These are phyloP conservation scores for Boletus rubroflammeus DNA, from an alignment of 768 basidiomycete genomes.

Conservation along the genomic window DNA sequence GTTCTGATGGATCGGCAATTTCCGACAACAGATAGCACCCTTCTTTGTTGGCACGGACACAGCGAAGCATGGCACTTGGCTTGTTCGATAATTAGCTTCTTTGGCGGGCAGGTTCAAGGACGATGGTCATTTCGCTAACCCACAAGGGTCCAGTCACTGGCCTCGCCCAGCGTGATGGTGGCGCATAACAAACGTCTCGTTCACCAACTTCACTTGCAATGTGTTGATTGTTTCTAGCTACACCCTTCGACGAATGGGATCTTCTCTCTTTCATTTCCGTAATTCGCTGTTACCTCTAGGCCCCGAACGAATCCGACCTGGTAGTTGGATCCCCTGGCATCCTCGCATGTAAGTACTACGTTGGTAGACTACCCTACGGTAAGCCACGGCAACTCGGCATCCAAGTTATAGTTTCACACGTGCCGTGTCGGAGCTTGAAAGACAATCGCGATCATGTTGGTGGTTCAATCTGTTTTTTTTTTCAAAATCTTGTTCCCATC, in stretches of 20 bases:
- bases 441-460: slow-evolving; percentile 24
- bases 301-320: background rate
- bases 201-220: background rate
- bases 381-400: slow-evolving; percentile 19
- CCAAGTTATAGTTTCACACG: slow-evolving; percentile 5
- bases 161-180: background rate
- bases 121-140: background rate
- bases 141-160: background rate
- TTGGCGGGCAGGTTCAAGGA: background rate
- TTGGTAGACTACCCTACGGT: background rate
- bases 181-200: background rate
- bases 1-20: slow-evolving; percentile 11
- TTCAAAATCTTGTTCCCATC: slow-evolving; percentile 22
- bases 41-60: background rate
- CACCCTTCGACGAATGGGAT: no score
- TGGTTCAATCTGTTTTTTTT: slow-evolving; percentile 8
- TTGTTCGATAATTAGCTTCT: background rate
- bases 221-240: background rate
- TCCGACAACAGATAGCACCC: background rate
- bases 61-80: background rate
- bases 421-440: slow-evolving; percentile 45
- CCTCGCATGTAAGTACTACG: background rate
- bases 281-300: background rate
- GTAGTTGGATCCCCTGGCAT: background rate
- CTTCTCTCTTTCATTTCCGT: background rate